Percentiles rank a stretch among this genome's conserved stretches.
These are phyloP conservation scores for Sparassis latifolia DNA, from an alignment of 1,284 basidiomycete genomes.

Conservation along the genomic window DNA sequence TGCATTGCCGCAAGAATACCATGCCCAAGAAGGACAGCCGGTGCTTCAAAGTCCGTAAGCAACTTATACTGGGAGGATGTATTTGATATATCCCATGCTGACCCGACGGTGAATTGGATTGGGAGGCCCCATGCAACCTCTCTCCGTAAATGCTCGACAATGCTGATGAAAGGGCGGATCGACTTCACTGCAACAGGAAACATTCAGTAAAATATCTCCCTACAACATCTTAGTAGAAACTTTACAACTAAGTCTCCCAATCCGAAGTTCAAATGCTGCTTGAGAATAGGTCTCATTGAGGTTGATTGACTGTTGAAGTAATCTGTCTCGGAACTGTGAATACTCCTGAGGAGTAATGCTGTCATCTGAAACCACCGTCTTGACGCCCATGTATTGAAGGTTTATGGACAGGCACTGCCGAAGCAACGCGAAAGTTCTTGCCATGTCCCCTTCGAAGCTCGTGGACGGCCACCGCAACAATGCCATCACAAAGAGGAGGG, in stretches of 20 bases:
- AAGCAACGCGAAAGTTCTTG: conserved; percentile 28
- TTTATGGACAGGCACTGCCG: conserved; percentile 29
- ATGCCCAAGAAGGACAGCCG: conserved; percentile 29
- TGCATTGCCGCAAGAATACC: conserved; percentile 31
- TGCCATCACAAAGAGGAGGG: conserved; percentile 33
- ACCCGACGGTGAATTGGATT: no score
- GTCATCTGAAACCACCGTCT: no score
- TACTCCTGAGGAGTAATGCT: conserved; percentile 2
- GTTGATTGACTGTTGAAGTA: conserved; percentile 33
- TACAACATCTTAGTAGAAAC: no score
- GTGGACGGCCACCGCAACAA: conserved; percentile 37
- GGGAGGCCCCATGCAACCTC: conserved; percentile 40
- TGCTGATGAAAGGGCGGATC: conserved; percentile 38
- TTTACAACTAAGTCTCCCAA: conserved; percentile 40
- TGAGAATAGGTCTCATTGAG: conserved; percentile 39
- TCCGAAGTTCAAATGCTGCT: conserved; percentile 40
- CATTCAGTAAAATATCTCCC: neutral
- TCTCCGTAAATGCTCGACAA: conserved; percentile 37
- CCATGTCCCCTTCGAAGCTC: conserved; percentile 37
- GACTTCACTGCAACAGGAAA: conserved; percentile 30
- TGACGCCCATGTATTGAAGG: conserved; percentile 23
- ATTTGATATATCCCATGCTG: no score
- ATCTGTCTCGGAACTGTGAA: conserved; percentile 23
- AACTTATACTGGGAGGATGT: conserved; percentile 9
- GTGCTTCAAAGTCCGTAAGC: conserved; percentile 23